phyloP scores from a whole-genome alignment of 116 monocot genomes.

The Cymodocea nodosa region DNA sequence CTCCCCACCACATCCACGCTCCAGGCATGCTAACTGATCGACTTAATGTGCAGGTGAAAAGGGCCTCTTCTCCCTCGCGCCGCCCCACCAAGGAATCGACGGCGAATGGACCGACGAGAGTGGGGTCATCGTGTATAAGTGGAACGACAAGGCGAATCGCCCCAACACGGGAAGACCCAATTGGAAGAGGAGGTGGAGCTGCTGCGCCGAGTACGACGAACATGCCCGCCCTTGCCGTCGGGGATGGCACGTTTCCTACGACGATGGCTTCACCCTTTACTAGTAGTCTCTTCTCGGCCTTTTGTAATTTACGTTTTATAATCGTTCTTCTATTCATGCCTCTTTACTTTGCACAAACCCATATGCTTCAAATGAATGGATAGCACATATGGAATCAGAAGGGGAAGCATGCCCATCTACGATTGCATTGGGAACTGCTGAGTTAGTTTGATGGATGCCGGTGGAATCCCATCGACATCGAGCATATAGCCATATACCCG shows the following conservation, averaged over 20 bases:
- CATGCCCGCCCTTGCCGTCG: constrained; percentile 39
- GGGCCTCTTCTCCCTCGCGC: constrained; percentile 39
- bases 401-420: too few relatives aligned
- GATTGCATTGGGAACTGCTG: too few relatives aligned
- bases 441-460: too few relatives aligned
- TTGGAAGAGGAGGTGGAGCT: constrained; percentile 84
- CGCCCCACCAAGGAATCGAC: constrained; percentile 66
- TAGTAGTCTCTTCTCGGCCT: constrained; percentile 8
- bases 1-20: not conserved
- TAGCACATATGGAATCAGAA: too few relatives aligned
- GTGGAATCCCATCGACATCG: too few relatives aligned
- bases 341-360: too few relatives aligned
- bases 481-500: too few relatives aligned
- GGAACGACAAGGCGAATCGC: constrained; percentile 42
- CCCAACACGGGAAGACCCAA: constrained; percentile 51
- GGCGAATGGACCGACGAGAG: constrained; percentile 64
- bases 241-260: constrained; percentile 61
- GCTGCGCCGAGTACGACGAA: constrained; percentile 52
- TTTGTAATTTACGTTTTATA: too few relatives aligned
- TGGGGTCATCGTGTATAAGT: constrained; percentile 57
- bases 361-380: too few relatives aligned
- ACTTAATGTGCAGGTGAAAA: constrained; percentile 27
- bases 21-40: not conserved
- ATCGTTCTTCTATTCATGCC: too few relatives aligned
- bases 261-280: constrained; percentile 57